These are phyloP conservation scores for Naganishia albida DNA, from an alignment of 1,284 basidiomycete genomes.

Conservation along the genomic window DNA sequence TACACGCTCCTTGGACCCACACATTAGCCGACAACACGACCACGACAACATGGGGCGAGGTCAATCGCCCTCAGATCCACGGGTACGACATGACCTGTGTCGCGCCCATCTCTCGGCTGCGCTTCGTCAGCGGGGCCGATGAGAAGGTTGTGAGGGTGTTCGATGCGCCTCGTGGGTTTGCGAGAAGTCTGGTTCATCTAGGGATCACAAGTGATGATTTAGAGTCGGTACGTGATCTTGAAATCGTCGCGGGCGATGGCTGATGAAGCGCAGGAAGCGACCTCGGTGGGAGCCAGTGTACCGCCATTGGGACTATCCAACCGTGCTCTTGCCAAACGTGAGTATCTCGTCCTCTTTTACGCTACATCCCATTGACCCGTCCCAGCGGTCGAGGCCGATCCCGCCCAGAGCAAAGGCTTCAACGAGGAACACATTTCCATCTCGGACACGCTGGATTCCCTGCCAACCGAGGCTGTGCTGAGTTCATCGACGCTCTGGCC, in stretches of 20 bases:
- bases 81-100: constrained; percentile 87
- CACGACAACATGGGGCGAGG: constrained; percentile 72
- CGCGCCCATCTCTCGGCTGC: constrained; percentile 70
- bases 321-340: constrained; percentile 74
- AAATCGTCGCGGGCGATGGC: background rate
- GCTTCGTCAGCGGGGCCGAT: constrained; percentile 83
- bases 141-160: constrained; percentile 91
- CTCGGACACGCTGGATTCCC: constrained; percentile 47
- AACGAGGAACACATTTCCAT: constrained; percentile 52
- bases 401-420: constrained; percentile 36
- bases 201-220: constrained; percentile 42
- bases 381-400: constrained; percentile 30
- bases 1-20: constrained; percentile 64
- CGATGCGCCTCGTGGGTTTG: constrained; percentile 78
- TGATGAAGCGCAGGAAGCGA: constrained; percentile 43
- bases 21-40: background rate
- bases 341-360: constrained; percentile 43
- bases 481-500: constrained; percentile 90
- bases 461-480: constrained; percentile 63
- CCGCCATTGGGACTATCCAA: constrained; percentile 77
- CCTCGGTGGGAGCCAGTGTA: constrained; percentile 66
- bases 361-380: background rate
- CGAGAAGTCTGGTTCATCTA: constrained; percentile 61
- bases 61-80: constrained; percentile 87
- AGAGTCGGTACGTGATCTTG: constrained; percentile 34